phyloP scores from a whole-genome alignment of 2,329 filamentous ascomycete species.

The Byssochlamys sp. region DNA sequence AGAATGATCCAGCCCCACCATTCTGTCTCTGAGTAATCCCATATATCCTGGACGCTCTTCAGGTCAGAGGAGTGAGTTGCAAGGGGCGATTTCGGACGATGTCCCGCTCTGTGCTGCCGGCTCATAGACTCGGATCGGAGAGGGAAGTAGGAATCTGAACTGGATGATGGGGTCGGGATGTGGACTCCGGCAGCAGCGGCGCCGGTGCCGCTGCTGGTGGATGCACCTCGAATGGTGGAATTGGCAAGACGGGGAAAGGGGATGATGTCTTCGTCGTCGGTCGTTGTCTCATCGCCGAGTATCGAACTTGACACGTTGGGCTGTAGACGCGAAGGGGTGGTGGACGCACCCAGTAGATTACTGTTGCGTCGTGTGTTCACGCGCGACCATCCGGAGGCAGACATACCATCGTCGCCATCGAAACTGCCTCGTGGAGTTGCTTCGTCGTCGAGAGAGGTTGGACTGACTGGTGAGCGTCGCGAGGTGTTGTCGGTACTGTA shows the following conservation, averaged over 20 bases:
- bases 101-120: constrained; percentile 12
- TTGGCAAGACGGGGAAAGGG: constrained; percentile 49
- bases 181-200: constrained; percentile 14
- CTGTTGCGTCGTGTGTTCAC: constrained; percentile 2
- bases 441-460: constrained; percentile 7
- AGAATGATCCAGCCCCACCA: constrained; percentile 98
- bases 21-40: constrained; percentile 90
- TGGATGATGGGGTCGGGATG: constrained; percentile 41
- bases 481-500: constrained; percentile 3
- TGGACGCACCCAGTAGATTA: constrained; percentile 9
- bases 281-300: constrained; percentile 59
- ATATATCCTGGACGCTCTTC: constrained; percentile 41
- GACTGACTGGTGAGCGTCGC: constrained; percentile 6
- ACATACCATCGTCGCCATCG: constrained; percentile 6
- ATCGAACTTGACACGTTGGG: constrained; percentile 38
- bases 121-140: constrained; percentile 29
- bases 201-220: constrained; percentile 7
- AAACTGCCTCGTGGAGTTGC: constrained; percentile 8
- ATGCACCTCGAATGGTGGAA: constrained; percentile 12
- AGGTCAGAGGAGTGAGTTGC: constrained; percentile 25
- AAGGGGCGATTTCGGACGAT: constrained; percentile 30
- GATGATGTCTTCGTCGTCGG: constrained; percentile 71
- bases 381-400: background rate
- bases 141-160: constrained; percentile 56
- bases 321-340: constrained; percentile 21